Evolutionary conservation across 192 early-diverging fungal genomes (phyloP).

Genomic region (Funneliformis geosporum): DNA sequence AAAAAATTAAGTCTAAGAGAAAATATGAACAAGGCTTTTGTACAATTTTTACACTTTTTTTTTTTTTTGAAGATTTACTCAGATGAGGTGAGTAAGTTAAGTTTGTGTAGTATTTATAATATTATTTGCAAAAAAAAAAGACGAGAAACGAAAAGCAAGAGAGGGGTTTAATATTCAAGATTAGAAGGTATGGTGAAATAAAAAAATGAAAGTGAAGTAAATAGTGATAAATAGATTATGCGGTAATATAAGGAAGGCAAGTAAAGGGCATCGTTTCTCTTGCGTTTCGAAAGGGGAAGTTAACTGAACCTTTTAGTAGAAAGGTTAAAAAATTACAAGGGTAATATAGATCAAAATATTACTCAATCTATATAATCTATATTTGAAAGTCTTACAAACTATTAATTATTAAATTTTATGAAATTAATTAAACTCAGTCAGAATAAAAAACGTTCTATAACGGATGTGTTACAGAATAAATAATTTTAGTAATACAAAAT

Average conservation of each 20-base stretch:
- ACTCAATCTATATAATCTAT: slow-evolving; percentile 17
- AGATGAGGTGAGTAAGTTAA: neutral
- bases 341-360: slow-evolving; percentile 27
- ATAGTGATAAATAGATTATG: neutral
- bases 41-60: slow-evolving; percentile 37
- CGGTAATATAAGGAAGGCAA: slow-evolving; percentile 19
- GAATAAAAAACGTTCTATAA: no score
- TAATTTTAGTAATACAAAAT: no score
- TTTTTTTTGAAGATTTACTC: neutral
- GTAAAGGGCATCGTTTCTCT: slow-evolving; percentile 34
- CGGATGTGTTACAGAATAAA: no score
- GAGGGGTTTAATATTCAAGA: neutral
- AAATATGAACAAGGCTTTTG: slow-evolving; percentile 36
- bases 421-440: no score
- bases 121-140: slow-evolving; percentile 16
- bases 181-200: neutral
- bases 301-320: slow-evolving; percentile 11
- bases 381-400: neutral
- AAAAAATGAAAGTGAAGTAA: neutral
- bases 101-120: slow-evolving; percentile 4
- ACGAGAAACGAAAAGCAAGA: slow-evolving; percentile 14
- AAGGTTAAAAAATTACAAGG: slow-evolving; percentile 20
- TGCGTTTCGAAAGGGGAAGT: neutral
- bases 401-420: no score
- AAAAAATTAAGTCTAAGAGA: slow-evolving; percentile 31